Percentiles rank a stretch among this genome's conserved stretches.
These are phyloP conservation scores for Leccinum angustisporum DNA, from an alignment of 1,284 basidiomycete genomes.

Conservation along the genomic window DNA sequence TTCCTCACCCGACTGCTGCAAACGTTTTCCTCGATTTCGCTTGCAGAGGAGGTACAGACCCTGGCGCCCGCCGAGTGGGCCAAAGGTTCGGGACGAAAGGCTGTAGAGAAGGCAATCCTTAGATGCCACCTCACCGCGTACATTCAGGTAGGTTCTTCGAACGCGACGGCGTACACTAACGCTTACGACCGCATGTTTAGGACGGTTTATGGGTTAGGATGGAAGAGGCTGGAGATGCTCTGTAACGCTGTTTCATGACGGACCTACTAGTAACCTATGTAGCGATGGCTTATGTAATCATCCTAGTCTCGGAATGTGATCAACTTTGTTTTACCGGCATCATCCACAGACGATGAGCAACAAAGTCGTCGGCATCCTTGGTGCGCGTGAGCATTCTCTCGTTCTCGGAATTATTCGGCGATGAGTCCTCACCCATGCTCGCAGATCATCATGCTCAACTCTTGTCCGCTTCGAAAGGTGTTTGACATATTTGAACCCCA, in stretches of 20 bases:
- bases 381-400: conserved; percentile 26
- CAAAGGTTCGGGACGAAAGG: conserved; percentile 20
- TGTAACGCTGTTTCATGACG: neutral
- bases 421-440: conserved; percentile 8
- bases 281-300: neutral
- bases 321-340: neutral
- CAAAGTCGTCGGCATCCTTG: conserved; percentile 30
- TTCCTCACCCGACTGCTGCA: conserved; percentile 44
- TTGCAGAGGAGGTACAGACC: conserved; percentile 41
- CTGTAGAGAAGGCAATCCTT: conserved; percentile 31
- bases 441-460: conserved; percentile 14
- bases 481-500: conserved; percentile 17
- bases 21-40: conserved; percentile 33
- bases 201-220: conserved; percentile 23
- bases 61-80: conserved; percentile 34
- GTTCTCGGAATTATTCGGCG: neutral
- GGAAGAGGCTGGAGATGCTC: conserved; percentile 9
- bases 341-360: conserved; percentile 19
- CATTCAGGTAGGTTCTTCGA: conserved; percentile 30
- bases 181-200: conserved; percentile 1
- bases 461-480: neutral
- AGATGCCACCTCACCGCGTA: conserved; percentile 55
- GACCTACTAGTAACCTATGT: neutral
- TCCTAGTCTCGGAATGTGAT: neutral
- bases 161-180: neutral